Evolutionary conservation across 495 filamentous ascomycete species (phyloP).

Genomic region (Annulohypoxylon bovei): DNA sequence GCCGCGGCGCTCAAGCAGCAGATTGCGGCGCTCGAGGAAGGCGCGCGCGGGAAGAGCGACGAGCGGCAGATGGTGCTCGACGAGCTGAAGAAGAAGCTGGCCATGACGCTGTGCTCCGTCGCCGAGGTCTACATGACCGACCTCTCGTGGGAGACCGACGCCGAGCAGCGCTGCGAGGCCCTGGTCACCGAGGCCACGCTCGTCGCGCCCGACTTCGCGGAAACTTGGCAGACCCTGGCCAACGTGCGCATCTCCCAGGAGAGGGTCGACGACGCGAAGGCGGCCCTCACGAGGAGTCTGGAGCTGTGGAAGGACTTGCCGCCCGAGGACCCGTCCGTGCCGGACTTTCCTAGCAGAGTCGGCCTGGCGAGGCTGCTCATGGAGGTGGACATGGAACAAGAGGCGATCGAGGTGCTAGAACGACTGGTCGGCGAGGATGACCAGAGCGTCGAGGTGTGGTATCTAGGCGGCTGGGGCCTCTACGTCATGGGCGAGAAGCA

Average conservation of each 20-base stretch:
- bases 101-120: conserved; percentile 86
- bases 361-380: conserved; percentile 85
- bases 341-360: conserved; percentile 84
- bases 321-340: conserved; percentile 71
- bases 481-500: conserved; percentile 79
- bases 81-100: conserved; percentile 81
- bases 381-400: conserved; percentile 85
- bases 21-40: conserved; percentile 63
- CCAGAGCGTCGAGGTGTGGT: conserved; percentile 93
- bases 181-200: conserved; percentile 87
- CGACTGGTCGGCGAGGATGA: conserved; percentile 88
- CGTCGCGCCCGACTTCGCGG: conserved; percentile 75
- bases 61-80: conserved; percentile 58
- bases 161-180: conserved; percentile 83
- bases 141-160: conserved; percentile 88
- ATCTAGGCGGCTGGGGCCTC: conserved; percentile 92
- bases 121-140: conserved; percentile 99
- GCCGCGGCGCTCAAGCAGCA: conserved; percentile 71
- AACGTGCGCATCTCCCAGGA: conserved; percentile 91
- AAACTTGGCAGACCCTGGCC: conserved; percentile 92
- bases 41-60: conserved; percentile 42
- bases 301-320: conserved; percentile 79
- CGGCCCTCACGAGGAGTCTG: conserved; percentile 79
- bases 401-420: conserved; percentile 86
- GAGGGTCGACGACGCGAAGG: conserved; percentile 77